Conservation (phyloP, 169 alveolate genomes). For the Besnoitia besnoiti region DNA sequence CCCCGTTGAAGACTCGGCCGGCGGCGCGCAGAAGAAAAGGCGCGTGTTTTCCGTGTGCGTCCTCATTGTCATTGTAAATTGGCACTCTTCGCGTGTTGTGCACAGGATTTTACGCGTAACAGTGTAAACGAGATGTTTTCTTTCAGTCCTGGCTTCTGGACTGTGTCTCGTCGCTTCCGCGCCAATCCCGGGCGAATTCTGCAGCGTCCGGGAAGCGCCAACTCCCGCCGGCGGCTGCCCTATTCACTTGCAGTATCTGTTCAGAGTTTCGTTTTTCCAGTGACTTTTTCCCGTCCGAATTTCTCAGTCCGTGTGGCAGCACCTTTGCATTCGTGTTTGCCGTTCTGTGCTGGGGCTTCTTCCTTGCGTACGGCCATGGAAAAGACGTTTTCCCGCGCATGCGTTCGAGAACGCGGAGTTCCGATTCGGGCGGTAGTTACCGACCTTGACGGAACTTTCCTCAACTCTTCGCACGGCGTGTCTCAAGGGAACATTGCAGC, state of each 20-base stretch:
- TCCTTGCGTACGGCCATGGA: background rate
- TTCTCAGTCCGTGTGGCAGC: background rate
- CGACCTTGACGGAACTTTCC: conserved; percentile 65
- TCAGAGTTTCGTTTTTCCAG: background rate
- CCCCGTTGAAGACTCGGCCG: no score
- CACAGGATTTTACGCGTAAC: no score
- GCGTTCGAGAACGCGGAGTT: background rate
- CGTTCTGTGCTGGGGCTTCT: background rate
- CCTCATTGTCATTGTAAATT: no score
- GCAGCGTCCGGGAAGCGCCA: background rate
- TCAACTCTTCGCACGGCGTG: conserved; percentile 36
- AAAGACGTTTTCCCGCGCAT: background rate
- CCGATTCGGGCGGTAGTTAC: conserved; percentile 46
- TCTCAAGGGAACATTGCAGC: conserved; percentile 48
- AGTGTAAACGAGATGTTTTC: background rate
- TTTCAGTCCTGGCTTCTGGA: background rate
- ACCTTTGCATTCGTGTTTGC: background rate
- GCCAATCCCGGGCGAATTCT: background rate
- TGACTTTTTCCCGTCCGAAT: background rate
- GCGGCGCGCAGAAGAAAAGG: no score
- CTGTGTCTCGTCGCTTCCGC: background rate
- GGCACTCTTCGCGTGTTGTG: no score
- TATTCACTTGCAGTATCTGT: no score
- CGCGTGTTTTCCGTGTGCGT: no score
- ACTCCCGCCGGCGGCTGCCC: background rate